Conservation (phyloP, 179 eudicot species). For the Heliamphora pulchella region DNA sequence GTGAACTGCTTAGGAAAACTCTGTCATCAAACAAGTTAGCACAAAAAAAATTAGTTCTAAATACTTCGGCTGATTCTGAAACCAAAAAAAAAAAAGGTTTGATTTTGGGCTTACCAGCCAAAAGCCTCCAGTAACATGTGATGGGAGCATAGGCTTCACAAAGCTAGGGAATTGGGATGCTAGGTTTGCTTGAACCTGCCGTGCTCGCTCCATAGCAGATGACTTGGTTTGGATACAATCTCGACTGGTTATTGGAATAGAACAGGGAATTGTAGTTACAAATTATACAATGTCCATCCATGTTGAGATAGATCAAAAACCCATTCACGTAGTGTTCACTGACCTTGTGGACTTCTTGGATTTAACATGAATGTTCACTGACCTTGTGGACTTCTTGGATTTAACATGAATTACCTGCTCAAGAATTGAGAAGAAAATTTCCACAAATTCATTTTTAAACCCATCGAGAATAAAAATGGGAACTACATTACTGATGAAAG, state of each 20-base stretch:
- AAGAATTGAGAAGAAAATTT: not conserved
- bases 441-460: not conserved
- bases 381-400: slow-evolving; percentile 12
- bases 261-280: not conserved
- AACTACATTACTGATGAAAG: not conserved
- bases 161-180: slow-evolving; percentile 35
- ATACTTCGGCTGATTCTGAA: not conserved
- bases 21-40: slow-evolving; percentile 21
- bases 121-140: slow-evolving; percentile 60
- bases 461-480: not conserved
- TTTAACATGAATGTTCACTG: not conserved
- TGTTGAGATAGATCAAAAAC: not conserved
- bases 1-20: slow-evolving; percentile 38
- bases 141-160: slow-evolving; percentile 61
- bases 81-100: not conserved
- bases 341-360: slow-evolving; percentile 12
- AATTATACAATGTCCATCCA: not conserved
- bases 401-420: not conserved
- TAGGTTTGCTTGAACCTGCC: slow-evolving; percentile 24
- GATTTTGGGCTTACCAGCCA: slow-evolving; percentile 29
- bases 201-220: slow-evolving; percentile 40
- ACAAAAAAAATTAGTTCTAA: not conserved
- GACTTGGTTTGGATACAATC: not conserved
- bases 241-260: not conserved
- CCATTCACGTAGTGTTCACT: not conserved